Percentiles rank a stretch among this genome's conserved stretches.
phyloP scores from a whole-genome alignment of 164 flowering plant genomes.

The Berberis vulgaris region DNA sequence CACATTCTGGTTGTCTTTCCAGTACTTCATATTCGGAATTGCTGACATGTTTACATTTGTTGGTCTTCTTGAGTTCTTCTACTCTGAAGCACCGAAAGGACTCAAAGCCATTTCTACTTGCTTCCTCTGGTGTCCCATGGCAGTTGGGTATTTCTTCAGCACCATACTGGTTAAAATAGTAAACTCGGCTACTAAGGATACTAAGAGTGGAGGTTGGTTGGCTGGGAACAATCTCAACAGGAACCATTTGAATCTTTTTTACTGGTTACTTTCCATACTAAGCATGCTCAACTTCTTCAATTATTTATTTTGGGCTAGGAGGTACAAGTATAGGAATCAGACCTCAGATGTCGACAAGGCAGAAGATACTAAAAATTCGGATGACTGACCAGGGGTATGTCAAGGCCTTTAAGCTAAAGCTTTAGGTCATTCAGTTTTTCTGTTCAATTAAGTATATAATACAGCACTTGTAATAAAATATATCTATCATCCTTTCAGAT shows the following conservation, averaged over 20 bases:
- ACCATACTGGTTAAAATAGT: conserved; percentile 37
- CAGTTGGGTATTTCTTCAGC: conserved; percentile 44
- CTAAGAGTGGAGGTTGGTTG: conserved; percentile 38
- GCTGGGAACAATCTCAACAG: conserved; percentile 43
- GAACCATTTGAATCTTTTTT: conserved; percentile 49
- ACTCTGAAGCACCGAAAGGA: conserved; percentile 40
- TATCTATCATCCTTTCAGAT: no score
- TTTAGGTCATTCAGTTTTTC: no score
- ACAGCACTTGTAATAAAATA: no score
- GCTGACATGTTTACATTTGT: conserved; percentile 52
- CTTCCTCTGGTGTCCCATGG: conserved; percentile 45
- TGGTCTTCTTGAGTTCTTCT: conserved; percentile 48
- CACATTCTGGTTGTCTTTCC: conserved; percentile 38
- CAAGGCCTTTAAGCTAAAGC: not conserved
- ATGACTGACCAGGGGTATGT: not conserved
- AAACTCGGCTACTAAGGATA: conserved; percentile 28
- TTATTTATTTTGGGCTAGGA: conserved; percentile 33
- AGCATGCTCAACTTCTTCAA: conserved; percentile 34
- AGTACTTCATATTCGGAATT: conserved; percentile 49
- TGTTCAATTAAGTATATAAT: no score
- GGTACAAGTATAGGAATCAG: conserved; percentile 43
- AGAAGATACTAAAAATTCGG: not conserved
- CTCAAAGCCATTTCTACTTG: conserved; percentile 38
- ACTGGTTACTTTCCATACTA: conserved; percentile 36
- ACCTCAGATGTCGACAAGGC: not conserved